Percentiles rank a stretch among this genome's conserved stretches.
Conservation (phyloP, 2,329 filamentous ascomycete species). For the Colletotrichum sp. region DNA sequence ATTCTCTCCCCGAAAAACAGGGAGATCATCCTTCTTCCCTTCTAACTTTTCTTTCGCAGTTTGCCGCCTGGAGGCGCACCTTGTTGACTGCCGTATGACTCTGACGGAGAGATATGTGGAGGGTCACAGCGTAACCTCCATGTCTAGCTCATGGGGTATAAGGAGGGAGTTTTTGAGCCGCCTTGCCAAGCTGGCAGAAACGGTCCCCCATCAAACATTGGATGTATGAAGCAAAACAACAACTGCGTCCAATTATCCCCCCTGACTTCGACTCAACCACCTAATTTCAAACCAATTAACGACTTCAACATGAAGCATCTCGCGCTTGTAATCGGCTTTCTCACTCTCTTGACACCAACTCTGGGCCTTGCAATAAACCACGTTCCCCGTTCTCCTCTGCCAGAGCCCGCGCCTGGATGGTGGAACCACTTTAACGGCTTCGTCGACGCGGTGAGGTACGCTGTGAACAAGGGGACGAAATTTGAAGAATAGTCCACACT, state of each 20-base stretch:
- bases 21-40: not conserved
- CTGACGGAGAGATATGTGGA: no score
- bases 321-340: not conserved
- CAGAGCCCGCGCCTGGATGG: not conserved
- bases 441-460: no score
- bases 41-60: no score
- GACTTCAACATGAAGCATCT: not conserved
- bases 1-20: not conserved
- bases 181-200: no score
- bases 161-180: no score
- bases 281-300: not conserved
- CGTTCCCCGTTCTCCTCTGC: not conserved
- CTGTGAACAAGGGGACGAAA: no score
- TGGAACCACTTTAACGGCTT: not conserved
- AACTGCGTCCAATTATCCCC: accelerated
- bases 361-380: not conserved
- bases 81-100: no score
- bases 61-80: no score
- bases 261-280: accelerated
- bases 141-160: no score
- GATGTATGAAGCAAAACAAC: not conserved
- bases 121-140: no score
- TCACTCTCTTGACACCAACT: accelerated
- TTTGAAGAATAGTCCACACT: no score
- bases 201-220: not conserved